Evolutionary conservation across 2,329 filamentous ascomycete species (phyloP).

Genomic region (Colletotrichum australisinense): DNA sequence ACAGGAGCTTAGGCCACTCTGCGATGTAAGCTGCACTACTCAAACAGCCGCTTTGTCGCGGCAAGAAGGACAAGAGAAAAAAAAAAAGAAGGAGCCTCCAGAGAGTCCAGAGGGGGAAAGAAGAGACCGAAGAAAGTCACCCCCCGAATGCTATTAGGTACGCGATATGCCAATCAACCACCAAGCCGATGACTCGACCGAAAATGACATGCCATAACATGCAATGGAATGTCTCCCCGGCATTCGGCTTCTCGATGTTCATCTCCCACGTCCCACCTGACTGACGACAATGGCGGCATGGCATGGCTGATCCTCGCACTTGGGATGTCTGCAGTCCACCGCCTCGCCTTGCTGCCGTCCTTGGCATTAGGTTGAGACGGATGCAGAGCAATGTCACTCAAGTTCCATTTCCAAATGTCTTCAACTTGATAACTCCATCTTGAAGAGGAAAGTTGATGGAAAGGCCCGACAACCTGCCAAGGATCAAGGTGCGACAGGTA

Average conservation of each 20-base stretch:
- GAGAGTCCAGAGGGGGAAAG: too few relatives aligned
- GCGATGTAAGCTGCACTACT: conserved; percentile 15
- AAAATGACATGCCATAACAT: not conserved
- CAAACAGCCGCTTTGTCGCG: conserved; percentile 34
- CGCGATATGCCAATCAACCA: not conserved
- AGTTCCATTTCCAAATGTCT: not conserved
- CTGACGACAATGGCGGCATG: not conserved
- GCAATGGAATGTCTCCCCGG: conserved; percentile 20
- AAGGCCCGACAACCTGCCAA: not conserved
- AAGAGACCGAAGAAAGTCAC: not conserved
- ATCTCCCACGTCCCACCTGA: not conserved
- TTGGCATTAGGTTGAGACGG: not conserved
- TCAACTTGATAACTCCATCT: not conserved
- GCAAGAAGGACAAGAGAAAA: not conserved
- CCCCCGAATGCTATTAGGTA: not conserved
- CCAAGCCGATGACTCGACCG: not conserved
- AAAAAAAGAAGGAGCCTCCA: not conserved
- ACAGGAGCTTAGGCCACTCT: conserved; percentile 31
- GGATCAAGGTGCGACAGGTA: not conserved
- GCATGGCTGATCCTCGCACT: conserved; percentile 1
- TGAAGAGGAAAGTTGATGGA: not conserved
- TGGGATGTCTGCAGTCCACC: conserved; percentile 3
- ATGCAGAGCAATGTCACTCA: not conserved
- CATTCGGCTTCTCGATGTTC: conserved; percentile 21
- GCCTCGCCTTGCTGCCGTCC: not conserved